Percentiles rank a stretch among this genome's conserved stretches.
These are phyloP conservation scores for Endotrypanum monterogeii DNA, from an alignment of 208 protist genomes.

Conservation along the genomic window DNA sequence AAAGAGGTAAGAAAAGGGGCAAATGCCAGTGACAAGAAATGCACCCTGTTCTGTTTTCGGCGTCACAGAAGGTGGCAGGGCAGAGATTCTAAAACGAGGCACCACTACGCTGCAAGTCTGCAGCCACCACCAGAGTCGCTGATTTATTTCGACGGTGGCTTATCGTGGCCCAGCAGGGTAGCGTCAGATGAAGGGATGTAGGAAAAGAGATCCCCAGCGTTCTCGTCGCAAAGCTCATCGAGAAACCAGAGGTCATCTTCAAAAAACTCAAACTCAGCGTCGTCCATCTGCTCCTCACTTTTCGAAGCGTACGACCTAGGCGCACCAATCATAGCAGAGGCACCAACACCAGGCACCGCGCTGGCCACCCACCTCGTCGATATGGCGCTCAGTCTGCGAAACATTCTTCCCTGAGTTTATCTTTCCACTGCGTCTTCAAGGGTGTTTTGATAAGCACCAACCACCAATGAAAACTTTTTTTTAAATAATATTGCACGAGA, in stretches of 20 bases:
- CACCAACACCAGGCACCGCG: constrained; percentile 11
- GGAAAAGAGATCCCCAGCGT: constrained; percentile 53
- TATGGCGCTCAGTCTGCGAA: constrained; percentile 7
- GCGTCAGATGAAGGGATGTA: constrained; percentile 73
- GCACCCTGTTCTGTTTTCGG: neutral
- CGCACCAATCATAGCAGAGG: neutral
- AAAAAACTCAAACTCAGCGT: constrained; percentile 61
- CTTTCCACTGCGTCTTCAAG: neutral
- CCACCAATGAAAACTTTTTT: too few relatives aligned
- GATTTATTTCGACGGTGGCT: constrained; percentile 11
- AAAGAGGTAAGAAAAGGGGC: neutral
- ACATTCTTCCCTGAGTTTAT: neutral
- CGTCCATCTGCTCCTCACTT: constrained; percentile 29
- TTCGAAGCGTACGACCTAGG: constrained; percentile 22
- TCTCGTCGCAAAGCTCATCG: constrained; percentile 74
- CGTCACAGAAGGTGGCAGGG: neutral
- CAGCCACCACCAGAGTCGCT: neutral
- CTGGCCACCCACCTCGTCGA: constrained; percentile 6
- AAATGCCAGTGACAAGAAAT: neutral
- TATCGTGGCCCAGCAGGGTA: constrained; percentile 29
- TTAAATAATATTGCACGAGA: neutral
- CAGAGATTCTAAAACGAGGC: neutral
- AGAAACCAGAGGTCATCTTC: constrained; percentile 83
- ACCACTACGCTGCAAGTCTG: neutral
- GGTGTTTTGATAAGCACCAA: too few relatives aligned